Base-by-base conservation (phyloP, 176 grass and related monocot genomes). In the Chloris gayana region DNA sequence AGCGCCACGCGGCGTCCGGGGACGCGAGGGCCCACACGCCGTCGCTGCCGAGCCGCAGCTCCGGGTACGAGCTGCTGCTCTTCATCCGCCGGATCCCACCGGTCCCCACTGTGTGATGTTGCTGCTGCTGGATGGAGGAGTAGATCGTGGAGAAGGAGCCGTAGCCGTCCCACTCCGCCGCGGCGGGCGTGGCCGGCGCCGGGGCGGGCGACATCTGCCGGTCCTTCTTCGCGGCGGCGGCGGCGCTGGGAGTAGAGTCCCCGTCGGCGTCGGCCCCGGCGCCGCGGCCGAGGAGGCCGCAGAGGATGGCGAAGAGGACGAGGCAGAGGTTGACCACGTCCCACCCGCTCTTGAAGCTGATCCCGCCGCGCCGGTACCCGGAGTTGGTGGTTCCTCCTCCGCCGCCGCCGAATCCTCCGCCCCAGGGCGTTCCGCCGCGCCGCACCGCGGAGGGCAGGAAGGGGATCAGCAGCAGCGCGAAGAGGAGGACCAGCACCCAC, bases 51-150 rank as follows among this genome's bases (percentile, higher is more conserved):
- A 56, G 78, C 76, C 92, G 80, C 31, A 95, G 90, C 84, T 99
- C 90, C 31, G 88, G 93, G 85, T 93, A 96, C 8, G 93, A 99
- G 85, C 88, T 91, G 82, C 82, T 96, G 88, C 88, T 99, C 82
- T 89, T 80, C 88, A 93, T 84, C 85, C 87, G 91, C n/a, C 90
- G 80, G 49, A 96, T 87, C 71, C 78, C 86, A 51, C 76, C 10
- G 2, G 76, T n/a, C 60, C 77, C 10, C n/a, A n/a, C n/a, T n/a
- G n/a, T n/a, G 18, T 19, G 56, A 47, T 74, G 11, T 42, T 31
- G 42, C 6, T 22, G 64, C 32, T 53, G 72, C 22, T 25, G 56
- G n/a, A 24, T 9, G 76, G 27, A 77, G 69, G 84, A 21, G 56
- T 82, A 82, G 31, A 44, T 10, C 9, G 63, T 62, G 19, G n/a